Evolutionary conservation across 345 rosid genomes (phyloP).

Genomic region (Lepidium sativum): DNA sequence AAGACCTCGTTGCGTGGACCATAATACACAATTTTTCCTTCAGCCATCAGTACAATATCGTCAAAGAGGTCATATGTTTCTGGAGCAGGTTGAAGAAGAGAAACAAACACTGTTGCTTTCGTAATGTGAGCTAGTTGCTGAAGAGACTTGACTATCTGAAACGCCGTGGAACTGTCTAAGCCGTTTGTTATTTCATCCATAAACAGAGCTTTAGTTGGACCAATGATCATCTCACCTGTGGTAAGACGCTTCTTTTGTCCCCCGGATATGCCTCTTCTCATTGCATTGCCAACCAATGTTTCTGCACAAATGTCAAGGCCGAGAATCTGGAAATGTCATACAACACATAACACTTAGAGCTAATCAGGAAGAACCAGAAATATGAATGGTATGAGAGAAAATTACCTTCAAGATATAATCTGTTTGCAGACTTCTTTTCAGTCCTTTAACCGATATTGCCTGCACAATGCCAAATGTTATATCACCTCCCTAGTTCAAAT

Average conservation of each 20-base stretch:
- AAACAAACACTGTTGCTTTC: constrained; percentile 49
- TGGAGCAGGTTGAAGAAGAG: constrained; percentile 85
- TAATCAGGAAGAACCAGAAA: not conserved
- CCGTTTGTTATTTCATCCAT: constrained; percentile 86
- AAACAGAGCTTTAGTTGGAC: constrained; percentile 45
- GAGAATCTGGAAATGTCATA: constrained; percentile 37
- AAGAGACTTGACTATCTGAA: constrained; percentile 58
- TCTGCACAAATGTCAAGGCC: constrained; percentile 71
- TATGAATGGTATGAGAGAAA: not conserved
- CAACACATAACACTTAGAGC: not conserved
- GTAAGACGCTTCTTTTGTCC: constrained; percentile 81
- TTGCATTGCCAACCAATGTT: constrained; percentile 56
- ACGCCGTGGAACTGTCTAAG: constrained; percentile 74
- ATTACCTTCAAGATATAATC: constrained; percentile 77
- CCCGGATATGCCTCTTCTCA: constrained; percentile 80
- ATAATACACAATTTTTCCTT: constrained; percentile 65
- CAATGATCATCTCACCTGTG: constrained; percentile 73
- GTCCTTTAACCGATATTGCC: constrained; percentile 67
- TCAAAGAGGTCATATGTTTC: constrained; percentile 70
- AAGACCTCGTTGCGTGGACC: constrained; percentile 59
- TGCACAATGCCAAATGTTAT: constrained; percentile 12
- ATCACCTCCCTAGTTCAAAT: not conserved
- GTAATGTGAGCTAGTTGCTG: constrained; percentile 54
- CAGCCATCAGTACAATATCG: constrained; percentile 61
- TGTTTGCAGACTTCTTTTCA: constrained; percentile 51